phyloP scores from a whole-genome alignment of 2,329 filamentous ascomycete species.

The Leptographium galeiforme region DNA sequence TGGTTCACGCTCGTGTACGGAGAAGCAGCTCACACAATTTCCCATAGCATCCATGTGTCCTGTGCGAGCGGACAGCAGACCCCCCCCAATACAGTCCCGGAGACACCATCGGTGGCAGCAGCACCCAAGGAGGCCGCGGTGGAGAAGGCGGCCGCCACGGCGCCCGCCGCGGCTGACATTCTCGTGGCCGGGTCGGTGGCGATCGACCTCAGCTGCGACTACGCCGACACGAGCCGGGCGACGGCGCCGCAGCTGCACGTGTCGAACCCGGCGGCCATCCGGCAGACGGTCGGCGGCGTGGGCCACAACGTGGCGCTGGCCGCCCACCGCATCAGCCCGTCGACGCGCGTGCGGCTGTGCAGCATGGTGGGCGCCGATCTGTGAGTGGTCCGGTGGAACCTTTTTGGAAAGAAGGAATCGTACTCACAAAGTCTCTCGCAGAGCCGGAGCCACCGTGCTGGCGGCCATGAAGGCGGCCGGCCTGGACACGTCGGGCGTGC shows the following conservation, averaged over 20 bases:
- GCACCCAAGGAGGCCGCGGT: too few species aligned
- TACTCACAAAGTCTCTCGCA: too few species aligned
- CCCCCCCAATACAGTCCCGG: too few species aligned
- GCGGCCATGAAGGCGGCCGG: constrained; percentile 49
- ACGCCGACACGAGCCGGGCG: constrained; percentile 20
- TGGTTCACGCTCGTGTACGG: too few species aligned
- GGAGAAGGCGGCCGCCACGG: too few species aligned
- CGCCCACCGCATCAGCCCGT: constrained; percentile 52
- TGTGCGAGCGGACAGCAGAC: too few species aligned
- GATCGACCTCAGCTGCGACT: constrained; percentile 78
- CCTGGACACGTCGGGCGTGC: constrained; percentile 51
- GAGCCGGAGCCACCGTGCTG: constrained; percentile 61
- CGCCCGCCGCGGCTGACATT: constrained; percentile 37
- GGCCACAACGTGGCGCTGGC: constrained; percentile 85
- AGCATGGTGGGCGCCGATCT: constrained; percentile 71
- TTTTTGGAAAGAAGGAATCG: too few species aligned
- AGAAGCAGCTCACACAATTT: too few species aligned
- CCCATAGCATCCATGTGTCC: too few species aligned
- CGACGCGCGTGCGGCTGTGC: constrained; percentile 54
- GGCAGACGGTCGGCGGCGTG: constrained; percentile 77
- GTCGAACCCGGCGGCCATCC: constrained; percentile 74
- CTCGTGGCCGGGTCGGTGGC: constrained; percentile 85
- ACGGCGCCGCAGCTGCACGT: constrained; percentile 48
- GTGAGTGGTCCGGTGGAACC: constrained; percentile 30
- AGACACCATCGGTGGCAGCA: not conserved